A percentile compares a stretch with the other conserved stretches of the same genome.
phyloP scores from a whole-genome alignment of 805 yeast species.

The Sugiyamaella smithiae region DNA sequence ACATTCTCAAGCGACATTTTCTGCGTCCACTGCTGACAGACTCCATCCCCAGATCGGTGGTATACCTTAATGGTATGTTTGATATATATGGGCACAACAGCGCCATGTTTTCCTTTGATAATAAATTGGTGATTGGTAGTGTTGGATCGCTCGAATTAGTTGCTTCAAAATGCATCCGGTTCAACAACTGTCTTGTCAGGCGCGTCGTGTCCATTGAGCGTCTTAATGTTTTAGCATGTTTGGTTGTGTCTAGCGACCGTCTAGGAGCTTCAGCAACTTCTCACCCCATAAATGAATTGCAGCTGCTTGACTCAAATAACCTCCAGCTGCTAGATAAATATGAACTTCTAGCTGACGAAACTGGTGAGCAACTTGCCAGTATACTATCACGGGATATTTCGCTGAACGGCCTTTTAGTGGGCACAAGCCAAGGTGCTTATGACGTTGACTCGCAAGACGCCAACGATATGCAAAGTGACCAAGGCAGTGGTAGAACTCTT shows the following conservation, averaged over 20 bases:
- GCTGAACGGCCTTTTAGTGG: conserved; percentile 10
- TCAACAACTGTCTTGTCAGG: background rate
- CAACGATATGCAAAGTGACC: too few species aligned
- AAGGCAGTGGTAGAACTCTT: background rate
- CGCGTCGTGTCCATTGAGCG: background rate
- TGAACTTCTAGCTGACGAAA: background rate
- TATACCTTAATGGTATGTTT: background rate
- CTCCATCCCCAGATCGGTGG: background rate
- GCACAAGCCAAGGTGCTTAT: too few species aligned
- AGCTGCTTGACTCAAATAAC: background rate
- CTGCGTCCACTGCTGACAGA: background rate
- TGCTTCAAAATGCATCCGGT: background rate
- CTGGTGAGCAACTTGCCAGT: background rate
- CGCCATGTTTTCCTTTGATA: background rate
- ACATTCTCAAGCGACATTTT: background rate
- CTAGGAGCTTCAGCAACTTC: background rate
- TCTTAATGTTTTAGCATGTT: background rate
- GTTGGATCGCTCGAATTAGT: background rate
- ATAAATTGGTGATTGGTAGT: background rate
- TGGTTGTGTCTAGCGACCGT: background rate
- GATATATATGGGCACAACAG: background rate
- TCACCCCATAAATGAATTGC: background rate
- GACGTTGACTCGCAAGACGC: too few species aligned
- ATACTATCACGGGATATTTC: conserved; percentile 1
- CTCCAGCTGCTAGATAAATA: background rate